Conservation (phyloP, 1,284 basidiomycete genomes). For the Fomitiporia mediterranea region DNA sequence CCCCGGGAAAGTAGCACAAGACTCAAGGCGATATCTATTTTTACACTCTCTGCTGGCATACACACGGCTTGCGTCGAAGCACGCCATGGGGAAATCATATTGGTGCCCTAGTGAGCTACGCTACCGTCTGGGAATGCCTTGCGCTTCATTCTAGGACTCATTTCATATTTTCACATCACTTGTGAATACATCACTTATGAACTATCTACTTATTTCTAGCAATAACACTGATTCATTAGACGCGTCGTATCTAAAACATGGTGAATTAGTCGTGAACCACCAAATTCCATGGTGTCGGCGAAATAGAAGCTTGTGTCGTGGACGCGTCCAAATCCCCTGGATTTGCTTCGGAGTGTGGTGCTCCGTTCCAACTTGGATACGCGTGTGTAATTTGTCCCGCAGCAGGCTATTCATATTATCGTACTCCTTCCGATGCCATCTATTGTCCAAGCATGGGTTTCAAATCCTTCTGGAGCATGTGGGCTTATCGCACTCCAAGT, state of each 20-base stretch:
- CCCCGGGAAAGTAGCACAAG: not conserved
- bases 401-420: not conserved
- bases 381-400: conserved; percentile 1
- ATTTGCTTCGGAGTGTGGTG: not conserved
- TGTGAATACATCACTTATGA: not conserved
- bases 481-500: conserved; percentile 13
- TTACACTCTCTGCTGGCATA: too few relatives aligned
- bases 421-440: not conserved
- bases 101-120: not conserved
- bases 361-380: not conserved
- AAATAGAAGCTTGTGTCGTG: not conserved
- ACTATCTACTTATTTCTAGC: not conserved
- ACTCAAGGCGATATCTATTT: not conserved
- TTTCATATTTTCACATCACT: not conserved
- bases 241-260: too few relatives aligned
- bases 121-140: not conserved
- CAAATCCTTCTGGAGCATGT: conserved; percentile 8
- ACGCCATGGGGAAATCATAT: conserved; percentile 1
- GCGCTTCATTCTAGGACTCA: not conserved
- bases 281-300: not conserved
- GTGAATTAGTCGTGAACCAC: not conserved
- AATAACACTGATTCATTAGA: too few relatives aligned
- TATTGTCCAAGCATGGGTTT: not conserved
- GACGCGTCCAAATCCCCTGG: not conserved
- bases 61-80: not conserved